Percentiles rank a stretch among this genome's conserved stretches.
phyloP scores from a whole-genome alignment of 129 eudicot species.

The Flaveria robusta region DNA sequence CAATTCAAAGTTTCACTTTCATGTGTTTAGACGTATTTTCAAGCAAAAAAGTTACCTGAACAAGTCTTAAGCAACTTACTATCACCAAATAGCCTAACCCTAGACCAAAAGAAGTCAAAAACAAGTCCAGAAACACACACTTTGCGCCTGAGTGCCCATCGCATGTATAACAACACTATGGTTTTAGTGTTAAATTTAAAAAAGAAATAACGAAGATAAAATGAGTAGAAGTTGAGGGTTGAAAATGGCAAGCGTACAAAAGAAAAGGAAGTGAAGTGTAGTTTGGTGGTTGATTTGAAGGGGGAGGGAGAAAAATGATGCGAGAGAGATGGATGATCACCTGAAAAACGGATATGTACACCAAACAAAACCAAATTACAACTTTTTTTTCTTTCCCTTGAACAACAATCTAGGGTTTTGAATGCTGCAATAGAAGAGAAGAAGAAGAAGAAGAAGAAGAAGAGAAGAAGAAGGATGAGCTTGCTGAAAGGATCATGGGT shows the following conservation, averaged over 20 bases:
- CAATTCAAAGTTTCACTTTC: too few species aligned
- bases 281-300: neutral
- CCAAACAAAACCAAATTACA: neutral
- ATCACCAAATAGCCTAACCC: too few species aligned
- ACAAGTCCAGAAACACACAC: too few species aligned
- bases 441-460: too few species aligned
- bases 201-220: too few species aligned
- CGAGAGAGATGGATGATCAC: slow-evolving; percentile 33
- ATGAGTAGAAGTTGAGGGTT: neutral
- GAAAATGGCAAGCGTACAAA: neutral
- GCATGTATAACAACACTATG: too few species aligned
- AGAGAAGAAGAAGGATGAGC: slow-evolving; percentile 21
- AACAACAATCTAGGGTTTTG: slow-evolving; percentile 35
- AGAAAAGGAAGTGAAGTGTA: neutral
- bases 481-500: slow-evolving; percentile 41
- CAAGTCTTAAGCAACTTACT: too few species aligned
- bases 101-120: too few species aligned
- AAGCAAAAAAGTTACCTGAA: too few species aligned
- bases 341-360: neutral
- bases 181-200: too few species aligned
- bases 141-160: too few species aligned
- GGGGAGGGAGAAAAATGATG: slow-evolving; percentile 29
- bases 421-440: neutral
- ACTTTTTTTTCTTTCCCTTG: neutral
- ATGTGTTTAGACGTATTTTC: too few species aligned